A percentile compares a stretch with the other conserved stretches of the same genome.
These are phyloP conservation scores for Hydnomerulius pinastri DNA, from an alignment of 768 basidiomycete species.

Conservation along the genomic window DNA sequence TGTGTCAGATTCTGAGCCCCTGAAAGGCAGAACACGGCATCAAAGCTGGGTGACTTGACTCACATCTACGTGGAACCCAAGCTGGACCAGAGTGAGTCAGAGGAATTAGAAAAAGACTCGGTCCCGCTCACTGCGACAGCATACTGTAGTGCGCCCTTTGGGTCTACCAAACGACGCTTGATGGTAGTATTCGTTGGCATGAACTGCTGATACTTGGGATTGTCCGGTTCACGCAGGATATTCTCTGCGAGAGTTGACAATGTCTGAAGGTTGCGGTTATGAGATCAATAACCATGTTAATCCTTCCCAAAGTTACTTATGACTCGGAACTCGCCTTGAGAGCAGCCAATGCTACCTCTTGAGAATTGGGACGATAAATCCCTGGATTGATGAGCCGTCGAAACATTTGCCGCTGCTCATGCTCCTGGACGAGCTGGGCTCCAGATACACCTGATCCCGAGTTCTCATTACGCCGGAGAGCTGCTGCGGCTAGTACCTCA, in stretches of 20 bases:
- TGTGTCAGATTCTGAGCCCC: too few relatives aligned
- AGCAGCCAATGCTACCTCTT: conserved; percentile 57
- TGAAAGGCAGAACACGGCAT: neutral
- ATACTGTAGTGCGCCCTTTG: conserved; percentile 75
- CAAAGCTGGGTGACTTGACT: conserved; percentile 6
- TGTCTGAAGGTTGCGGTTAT: conserved; percentile 44
- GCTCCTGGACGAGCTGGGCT: conserved; percentile 41
- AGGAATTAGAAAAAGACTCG: conserved; percentile 2
- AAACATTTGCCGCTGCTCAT: conserved; percentile 70
- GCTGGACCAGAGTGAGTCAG: conserved; percentile 39
- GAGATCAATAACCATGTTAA: too few relatives aligned
- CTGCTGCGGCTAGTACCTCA: conserved; percentile 30
- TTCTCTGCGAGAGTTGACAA: conserved; percentile 72
- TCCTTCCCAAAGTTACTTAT: too few relatives aligned
- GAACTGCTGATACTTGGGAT: conserved; percentile 72
- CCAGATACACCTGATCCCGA: neutral
- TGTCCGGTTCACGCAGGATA: conserved; percentile 69
- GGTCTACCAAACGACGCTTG: conserved; percentile 66
- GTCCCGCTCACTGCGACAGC: conserved; percentile 65
- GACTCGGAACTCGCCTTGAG: conserved; percentile 65
- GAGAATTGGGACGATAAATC: conserved; percentile 70
- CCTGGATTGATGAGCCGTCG: conserved; percentile 79
- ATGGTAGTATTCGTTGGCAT: conserved; percentile 74
- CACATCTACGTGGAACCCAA: conserved; percentile 76
- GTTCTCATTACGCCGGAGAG: conserved; percentile 22